A percentile compares a stretch with the other conserved stretches of the same genome.
These are phyloP conservation scores for Linum lewisii DNA, from an alignment of 345 rosid species.

Conservation along the genomic window DNA sequence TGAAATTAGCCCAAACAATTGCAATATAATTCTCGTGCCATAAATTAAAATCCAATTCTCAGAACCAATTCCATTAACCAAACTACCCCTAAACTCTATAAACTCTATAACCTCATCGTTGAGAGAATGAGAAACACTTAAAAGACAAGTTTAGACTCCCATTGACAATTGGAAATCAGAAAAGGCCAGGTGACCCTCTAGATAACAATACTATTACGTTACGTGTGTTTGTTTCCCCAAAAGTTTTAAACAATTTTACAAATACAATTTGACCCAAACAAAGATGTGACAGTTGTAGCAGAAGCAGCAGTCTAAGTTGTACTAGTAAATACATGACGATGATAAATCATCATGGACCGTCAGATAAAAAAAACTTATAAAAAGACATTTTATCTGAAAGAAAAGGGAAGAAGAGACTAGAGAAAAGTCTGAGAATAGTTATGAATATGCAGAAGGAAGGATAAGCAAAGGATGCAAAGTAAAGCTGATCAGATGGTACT, in stretches of 20 bases:
- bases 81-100: too few species aligned
- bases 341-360: not conserved
- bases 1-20: too few species aligned
- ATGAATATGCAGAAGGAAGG: not conserved
- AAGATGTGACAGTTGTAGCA: not conserved
- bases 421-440: not conserved
- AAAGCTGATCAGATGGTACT: not conserved
- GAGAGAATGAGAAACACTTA: too few species aligned
- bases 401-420: not conserved
- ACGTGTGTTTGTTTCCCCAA: too few species aligned
- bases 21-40: too few species aligned
- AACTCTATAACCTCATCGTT: too few species aligned
- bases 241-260: not conserved
- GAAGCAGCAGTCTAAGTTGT: not conserved
- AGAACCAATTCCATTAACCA: too few species aligned
- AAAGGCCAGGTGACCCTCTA: not conserved
- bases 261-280: not conserved
- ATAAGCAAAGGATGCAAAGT: too few species aligned
- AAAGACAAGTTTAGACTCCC: too few species aligned
- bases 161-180: too few species aligned
- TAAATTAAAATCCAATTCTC: too few species aligned
- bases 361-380: not conserved
- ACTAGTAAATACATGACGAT: not conserved
- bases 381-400: not conserved
- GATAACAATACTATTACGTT: not conserved